Evolutionary conservation across 495 filamentous ascomycete genomes (phyloP), one percentile per base, ranked within the genome.

Genomic region (Thermochaetoides thermophila): DNA sequence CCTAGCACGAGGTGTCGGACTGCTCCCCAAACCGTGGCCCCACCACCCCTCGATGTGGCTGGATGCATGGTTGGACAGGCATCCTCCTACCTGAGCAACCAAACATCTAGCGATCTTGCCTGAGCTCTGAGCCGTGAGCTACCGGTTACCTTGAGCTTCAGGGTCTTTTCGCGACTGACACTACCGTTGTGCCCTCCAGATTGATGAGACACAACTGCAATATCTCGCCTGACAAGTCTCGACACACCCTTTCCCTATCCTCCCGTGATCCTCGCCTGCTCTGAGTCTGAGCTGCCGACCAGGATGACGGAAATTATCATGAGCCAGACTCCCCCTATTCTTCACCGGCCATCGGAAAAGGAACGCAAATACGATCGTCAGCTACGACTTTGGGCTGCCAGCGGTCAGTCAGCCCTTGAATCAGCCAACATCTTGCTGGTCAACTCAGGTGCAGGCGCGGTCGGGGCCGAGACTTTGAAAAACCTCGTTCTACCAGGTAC

Each of bases 291-390:
- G 15, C 1, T 20, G n/a, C 12, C 29, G 34, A 47, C 33, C 37
- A 50, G 40, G 15, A 68, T 68, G 63, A 59, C 63, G 1, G 62
- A 65, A 44, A 57, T 61, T 27, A 46, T 64, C 33, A 55, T 43
- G 35, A 59, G 47, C 43, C 64, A 64, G 37, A 71, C 61, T 0
- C 68, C 66, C 9, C 68, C 66, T 2, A 51, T 66, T 15, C 59
- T 69, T 15, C 60, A 64, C 12, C 76, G 70, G 19, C 83, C 83
- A 21, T 76, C 77, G 27, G 82, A 83, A 22, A 89, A 87, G 54
- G 84, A 92, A 52, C 81, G 77, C 56, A 89, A 83, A 52, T 99
- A 99, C 61, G 89, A 99, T 51, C 74, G 89, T 15, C 89, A 99
- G 50, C 73, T 99, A 16, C 81, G 91, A 19, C 60, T 99, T 17